Evolutionary conservation across 495 filamentous ascomycete species (phyloP).

Genomic region (Trichoderma virens): DNA sequence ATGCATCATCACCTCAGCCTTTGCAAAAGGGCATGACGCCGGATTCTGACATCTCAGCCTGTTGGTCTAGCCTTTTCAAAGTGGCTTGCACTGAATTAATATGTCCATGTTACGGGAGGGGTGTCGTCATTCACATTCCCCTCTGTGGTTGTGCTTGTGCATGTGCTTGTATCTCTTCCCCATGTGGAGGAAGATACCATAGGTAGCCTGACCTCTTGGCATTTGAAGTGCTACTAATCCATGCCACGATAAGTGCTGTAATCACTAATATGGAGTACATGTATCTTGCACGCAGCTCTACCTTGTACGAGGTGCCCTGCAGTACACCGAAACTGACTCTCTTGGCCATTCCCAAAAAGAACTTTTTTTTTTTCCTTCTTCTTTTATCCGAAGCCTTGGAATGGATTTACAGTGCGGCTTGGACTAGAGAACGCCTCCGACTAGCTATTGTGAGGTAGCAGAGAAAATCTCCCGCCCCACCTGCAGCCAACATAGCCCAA

Average conservation of each 20-base stretch:
- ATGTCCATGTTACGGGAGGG: neutral
- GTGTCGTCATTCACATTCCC: neutral
- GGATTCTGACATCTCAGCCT: no score
- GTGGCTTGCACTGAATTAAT: neutral
- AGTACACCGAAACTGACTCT: neutral
- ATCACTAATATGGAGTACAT: no score
- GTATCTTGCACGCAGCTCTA: no score
- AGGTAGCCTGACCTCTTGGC: neutral
- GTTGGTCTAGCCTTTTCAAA: neutral
- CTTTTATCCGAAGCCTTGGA: neutral
- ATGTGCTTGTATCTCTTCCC: neutral
- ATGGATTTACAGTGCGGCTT: neutral
- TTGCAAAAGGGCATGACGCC: no score
- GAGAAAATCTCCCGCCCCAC: neutral
- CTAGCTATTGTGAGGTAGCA: neutral
- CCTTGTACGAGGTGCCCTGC: no score
- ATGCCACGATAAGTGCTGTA: no score
- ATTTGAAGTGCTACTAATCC: no score
- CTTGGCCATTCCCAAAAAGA: neutral
- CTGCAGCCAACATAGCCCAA: neutral
- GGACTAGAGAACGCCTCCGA: no score
- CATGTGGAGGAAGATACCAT: no score
- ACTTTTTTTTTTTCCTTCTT: no score
- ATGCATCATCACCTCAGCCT: neutral
- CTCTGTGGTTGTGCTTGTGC: neutral